Evolutionary conservation across 1,139 yeast genomes (phyloP), one percentile per base, ranked within the genome.

Genomic region (Maudiozyma humilis): DNA sequence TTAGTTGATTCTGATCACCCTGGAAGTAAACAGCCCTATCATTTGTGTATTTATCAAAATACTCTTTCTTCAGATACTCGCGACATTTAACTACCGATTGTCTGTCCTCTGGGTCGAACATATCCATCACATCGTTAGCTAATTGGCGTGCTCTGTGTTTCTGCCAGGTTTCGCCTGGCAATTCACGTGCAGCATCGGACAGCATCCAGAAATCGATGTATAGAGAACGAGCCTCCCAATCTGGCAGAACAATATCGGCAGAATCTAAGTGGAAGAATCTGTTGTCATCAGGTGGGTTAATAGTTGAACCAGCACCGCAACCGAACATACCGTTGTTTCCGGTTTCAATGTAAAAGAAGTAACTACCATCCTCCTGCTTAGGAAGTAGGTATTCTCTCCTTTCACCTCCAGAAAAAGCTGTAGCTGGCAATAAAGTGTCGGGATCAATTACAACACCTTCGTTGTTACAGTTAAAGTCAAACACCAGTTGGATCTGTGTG

Each of bases 311-410:
- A 45, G 65, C 66, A 36, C 89, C 87, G 52, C 80, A 76, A 27
- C 98, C 98, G 64, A 83, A 84, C 94, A 91, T 88, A 18, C 95
- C 94, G 64, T 91, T 91, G 63, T 96, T 89, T 16, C 94, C 86
- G 58, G 87, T 82, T 63, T 91, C 98, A 45, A 91, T 68, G 64
- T 84, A 91, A 56, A 88, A 86, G 36, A 49, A 49, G 42, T 56
- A 56, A 23, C 53, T 43, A 7, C 57, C 60, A 32, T 64, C 57
- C 6, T 67, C 66, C 13, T 64, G 50, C 18, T 68, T 56, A 1
- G 96, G 94, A 38, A 91, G 56, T 32, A 72, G 73, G 70, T 82
- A 87, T 49, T 84, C 81, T 15, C 74, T 76, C 55, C 96, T 75
- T 52, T 88, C 93, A 47, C 83, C 86, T 17, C 96, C 96, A 17